Base-by-base conservation (phyloP, 345 rosid species). In the Trapa bicornis region DNA sequence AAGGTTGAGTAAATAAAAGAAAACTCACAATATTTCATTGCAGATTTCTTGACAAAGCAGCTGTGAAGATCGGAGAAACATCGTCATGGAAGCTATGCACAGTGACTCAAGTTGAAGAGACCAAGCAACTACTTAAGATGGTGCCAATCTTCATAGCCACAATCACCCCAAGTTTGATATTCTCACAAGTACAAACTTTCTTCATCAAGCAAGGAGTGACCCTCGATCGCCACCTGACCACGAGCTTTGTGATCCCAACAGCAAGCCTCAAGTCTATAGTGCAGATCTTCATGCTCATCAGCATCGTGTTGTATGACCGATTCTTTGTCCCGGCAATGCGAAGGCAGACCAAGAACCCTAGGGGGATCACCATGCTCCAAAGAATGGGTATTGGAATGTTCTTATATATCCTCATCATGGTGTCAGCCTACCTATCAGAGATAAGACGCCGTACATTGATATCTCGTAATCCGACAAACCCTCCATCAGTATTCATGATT, bases 331-430 rank as follows among this genome's bases (percentile, higher is more conserved):
- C 88, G 5, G 0, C 67, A 9, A 43, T 74, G 33, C 70, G 85
- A 15, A 75, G 74, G 14, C 74, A 73, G 74, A 86, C 97, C 0
- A 79, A 79, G 32, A 88, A 86, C 66, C 97, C 93, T 0, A 75
- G 96, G 76, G 93, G 98, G 13, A 77, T 92, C 61, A 86, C 97
- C 15, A 37, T 86, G 75, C 86, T 89, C 37, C 93, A 85, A 48
- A 82, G 97, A 68, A 86, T 92, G 87, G 97, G 96, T 39, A 82
- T 79, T 4, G 98, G 97, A 5, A 48, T 88, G 41, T 1, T 76
- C 37, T 37, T 89, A 47, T 90, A 88, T 8, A 37, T 83, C n/a
- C 10, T 75, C 1, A 71, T 84, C 63, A 83, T 85, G 93, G 47
- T 76, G 37, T 65, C 64, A 0, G 87, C 93, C 64, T 82, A 72